Conservation (phyloP, 257 asterid genomes). For the Leptodermis oblonga region DNA sequence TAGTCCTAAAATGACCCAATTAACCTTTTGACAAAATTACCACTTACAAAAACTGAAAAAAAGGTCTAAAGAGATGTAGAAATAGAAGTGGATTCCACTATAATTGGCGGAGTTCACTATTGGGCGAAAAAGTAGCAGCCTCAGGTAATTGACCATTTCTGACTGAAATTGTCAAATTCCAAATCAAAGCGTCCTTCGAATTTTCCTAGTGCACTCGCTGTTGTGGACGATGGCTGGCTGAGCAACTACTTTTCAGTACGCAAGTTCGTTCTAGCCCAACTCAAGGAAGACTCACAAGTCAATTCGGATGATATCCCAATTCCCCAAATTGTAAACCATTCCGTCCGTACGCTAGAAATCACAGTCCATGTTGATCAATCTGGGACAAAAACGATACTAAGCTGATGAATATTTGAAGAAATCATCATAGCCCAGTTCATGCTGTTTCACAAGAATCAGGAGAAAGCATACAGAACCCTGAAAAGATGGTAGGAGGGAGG, state of each 20-base stretch:
- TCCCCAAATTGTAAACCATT: neutral
- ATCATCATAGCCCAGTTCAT: neutral
- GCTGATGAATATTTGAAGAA: neutral
- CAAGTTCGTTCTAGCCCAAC: neutral
- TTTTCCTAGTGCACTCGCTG: neutral
- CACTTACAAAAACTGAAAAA: too few relatives aligned
- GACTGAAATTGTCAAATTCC: neutral
- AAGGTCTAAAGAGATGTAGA: too few relatives aligned
- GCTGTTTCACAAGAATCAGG: too few relatives aligned
- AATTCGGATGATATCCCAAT: neutral
- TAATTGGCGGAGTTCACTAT: too few relatives aligned
- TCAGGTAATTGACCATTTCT: neutral
- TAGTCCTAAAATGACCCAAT: too few relatives aligned
- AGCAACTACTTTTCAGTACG: neutral
- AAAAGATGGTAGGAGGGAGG: slow-evolving; percentile 41
- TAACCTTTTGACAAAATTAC: too few relatives aligned
- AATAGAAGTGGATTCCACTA: too few relatives aligned
- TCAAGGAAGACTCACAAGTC: neutral
- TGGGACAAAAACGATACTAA: neutral
- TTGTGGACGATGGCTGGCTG: slow-evolving; percentile 3
- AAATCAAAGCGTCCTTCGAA: neutral
- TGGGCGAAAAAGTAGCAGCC: slow-evolving; percentile 11
- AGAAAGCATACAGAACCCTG: neutral
- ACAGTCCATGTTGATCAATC: neutral
- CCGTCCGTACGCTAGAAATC: neutral